Evolutionary conservation across 2,329 filamentous ascomycete genomes (phyloP).

Genomic region (Cercospora sp.): DNA sequence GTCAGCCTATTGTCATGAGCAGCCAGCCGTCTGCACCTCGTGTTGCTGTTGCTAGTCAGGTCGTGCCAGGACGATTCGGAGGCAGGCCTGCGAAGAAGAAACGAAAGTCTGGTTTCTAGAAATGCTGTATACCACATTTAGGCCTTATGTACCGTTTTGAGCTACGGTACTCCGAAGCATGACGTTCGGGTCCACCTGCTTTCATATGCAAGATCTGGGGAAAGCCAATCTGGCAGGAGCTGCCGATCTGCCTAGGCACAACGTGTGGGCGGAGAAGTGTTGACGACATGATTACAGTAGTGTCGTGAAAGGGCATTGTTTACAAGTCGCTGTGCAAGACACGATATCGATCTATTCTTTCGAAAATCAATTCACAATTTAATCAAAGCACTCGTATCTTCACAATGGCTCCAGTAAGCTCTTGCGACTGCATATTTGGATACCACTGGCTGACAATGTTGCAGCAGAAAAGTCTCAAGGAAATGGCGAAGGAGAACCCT

Average conservation of each 20-base stretch:
- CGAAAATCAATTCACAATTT: background rate
- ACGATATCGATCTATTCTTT: background rate
- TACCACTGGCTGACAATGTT: background rate
- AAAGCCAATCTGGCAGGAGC: constrained; percentile 11
- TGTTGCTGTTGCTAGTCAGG: constrained; percentile 37
- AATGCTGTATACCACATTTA: constrained; percentile 7
- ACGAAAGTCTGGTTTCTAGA: constrained; percentile 42
- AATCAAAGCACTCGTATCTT: background rate
- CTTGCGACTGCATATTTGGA: background rate
- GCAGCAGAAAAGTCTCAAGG: constrained; percentile 30
- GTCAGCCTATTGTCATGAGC: constrained; percentile 23
- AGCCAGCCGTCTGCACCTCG: constrained; percentile 26
- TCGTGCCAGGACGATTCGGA: constrained; percentile 37
- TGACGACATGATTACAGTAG: constrained; percentile 27
- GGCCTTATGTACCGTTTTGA: background rate
- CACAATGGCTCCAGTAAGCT: background rate
- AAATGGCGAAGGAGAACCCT: constrained; percentile 33
- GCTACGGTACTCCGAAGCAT: constrained; percentile 5
- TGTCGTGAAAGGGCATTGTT: constrained; percentile 4
- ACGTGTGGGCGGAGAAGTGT: constrained; percentile 14
- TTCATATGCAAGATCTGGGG: constrained; percentile 13
- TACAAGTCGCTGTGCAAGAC: constrained; percentile 1
- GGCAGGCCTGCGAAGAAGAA: constrained; percentile 45
- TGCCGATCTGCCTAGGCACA: constrained; percentile 16
- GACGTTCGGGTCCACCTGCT: background rate